Percentiles rank a stretch among this genome's conserved stretches.
Evolutionary conservation across 768 basidiomycete species (phyloP).

Genomic region (Xerocomus brunneocitrinus): DNA sequence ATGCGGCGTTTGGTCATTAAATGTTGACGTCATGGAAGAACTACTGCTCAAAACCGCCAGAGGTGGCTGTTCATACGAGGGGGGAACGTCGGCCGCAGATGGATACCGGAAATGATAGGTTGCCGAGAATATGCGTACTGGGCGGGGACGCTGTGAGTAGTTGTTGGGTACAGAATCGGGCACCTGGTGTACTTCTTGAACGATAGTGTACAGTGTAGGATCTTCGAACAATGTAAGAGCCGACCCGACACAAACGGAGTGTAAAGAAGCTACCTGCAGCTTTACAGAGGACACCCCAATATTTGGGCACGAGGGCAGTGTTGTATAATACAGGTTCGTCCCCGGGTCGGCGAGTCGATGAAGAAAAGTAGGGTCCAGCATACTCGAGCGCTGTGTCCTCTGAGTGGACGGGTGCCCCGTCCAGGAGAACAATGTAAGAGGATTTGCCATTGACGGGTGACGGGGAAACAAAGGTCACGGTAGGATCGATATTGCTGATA

Average conservation of each 20-base stretch:
- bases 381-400: slow-evolving; percentile 41
- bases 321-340: slow-evolving; percentile 48
- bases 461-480: slow-evolving; percentile 56
- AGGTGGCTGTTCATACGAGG: slow-evolving; percentile 8
- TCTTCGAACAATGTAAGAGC: slow-evolving; percentile 37
- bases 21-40: slow-evolving; percentile 16
- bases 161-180: slow-evolving; percentile 22
- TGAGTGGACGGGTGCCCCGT: slow-evolving; percentile 46
- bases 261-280: slow-evolving; percentile 42
- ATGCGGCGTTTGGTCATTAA: slow-evolving; percentile 1
- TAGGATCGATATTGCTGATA: slow-evolving; percentile 59
- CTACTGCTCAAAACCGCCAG: slow-evolving; percentile 9
- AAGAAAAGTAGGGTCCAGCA: slow-evolving; percentile 32
- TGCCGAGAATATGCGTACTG: slow-evolving; percentile 48
- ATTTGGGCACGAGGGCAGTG: slow-evolving; percentile 57
- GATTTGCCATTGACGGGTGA: slow-evolving; percentile 48
- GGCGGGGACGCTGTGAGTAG: slow-evolving; percentile 21
- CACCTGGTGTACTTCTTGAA: slow-evolving; percentile 52
- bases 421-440: slow-evolving; percentile 49
- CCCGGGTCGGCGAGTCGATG: slow-evolving; percentile 20
- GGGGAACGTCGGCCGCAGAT: slow-evolving; percentile 6
- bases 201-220: slow-evolving; percentile 60
- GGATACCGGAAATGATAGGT: slow-evolving; percentile 54
- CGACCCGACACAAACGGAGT: background rate
- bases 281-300: slow-evolving; percentile 57